Percentiles rank a stretch among this genome's conserved stretches.
phyloP scores from a whole-genome alignment of 148 eudicot genomes.

The Simmondsia chinensis region DNA sequence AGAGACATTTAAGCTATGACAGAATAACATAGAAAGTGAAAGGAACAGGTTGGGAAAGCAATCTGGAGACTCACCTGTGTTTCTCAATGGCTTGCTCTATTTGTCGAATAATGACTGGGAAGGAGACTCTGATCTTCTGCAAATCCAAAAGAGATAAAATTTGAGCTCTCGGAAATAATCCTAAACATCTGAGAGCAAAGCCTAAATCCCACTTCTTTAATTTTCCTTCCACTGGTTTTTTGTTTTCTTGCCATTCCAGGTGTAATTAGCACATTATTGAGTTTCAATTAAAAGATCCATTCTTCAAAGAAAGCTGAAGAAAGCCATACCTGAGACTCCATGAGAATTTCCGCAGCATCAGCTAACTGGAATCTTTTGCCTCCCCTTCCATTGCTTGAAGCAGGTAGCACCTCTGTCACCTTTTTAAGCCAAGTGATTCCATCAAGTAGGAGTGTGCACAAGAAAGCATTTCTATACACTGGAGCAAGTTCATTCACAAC shows the following conservation, averaged over 20 bases:
- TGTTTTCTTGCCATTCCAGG: too few relatives aligned
- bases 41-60: neutral
- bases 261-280: neutral
- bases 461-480: constrained; percentile 21
- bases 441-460: constrained; percentile 43
- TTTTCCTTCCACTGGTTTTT: too few relatives aligned
- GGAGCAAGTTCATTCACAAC: constrained; percentile 37
- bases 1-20: neutral
- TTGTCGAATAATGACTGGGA: constrained; percentile 34
- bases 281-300: too few relatives aligned
- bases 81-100: constrained; percentile 48
- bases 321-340: constrained; percentile 47
- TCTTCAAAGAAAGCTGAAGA: constrained; percentile 3
- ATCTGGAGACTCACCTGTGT: constrained; percentile 57
- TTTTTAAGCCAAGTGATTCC: constrained; percentile 70
- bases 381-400: constrained; percentile 27
- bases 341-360: constrained; percentile 55
- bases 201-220: too few relatives aligned
- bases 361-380: constrained; percentile 30
- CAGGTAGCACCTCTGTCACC: constrained; percentile 41
- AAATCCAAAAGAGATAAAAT: constrained; percentile 2
- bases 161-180: neutral
- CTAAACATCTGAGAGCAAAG: too few relatives aligned
- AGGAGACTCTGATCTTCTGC: constrained; percentile 51
- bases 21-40: neutral